Evolutionary conservation across 768 basidiomycete genomes (phyloP).

Genomic region (Termitomyces titanicus): DNA sequence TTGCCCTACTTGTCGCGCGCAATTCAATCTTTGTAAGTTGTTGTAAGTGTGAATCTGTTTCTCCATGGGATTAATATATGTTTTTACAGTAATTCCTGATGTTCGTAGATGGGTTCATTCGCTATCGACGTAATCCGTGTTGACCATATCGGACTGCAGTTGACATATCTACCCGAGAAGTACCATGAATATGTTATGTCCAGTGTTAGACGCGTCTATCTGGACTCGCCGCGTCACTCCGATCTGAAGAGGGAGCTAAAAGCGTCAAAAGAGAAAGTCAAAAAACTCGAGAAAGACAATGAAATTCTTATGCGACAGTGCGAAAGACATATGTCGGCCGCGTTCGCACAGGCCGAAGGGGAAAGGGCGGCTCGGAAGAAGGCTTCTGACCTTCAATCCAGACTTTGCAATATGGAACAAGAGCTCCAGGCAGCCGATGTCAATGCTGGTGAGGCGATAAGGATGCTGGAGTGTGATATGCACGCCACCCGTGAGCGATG

Average conservation of each 20-base stretch:
- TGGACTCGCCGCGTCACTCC: conserved; percentile 28
- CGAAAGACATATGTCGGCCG: conserved; percentile 34
- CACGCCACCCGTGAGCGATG: neutral
- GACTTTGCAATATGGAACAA: neutral
- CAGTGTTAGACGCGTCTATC: conserved; percentile 46
- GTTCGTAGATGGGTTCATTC: conserved; percentile 9
- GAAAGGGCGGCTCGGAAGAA: conserved; percentile 24
- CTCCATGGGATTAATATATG: neutral
- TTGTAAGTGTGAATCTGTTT: neutral
- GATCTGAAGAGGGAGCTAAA: conserved; percentile 30
- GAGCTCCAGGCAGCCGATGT: neutral
- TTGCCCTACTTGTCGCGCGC: conserved; percentile 57
- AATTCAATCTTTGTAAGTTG: conserved; percentile 50
- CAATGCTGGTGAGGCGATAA: neutral
- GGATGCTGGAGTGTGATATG: neutral
- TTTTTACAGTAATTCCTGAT: conserved; percentile 38
- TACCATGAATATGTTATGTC: conserved; percentile 46
- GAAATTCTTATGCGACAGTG: conserved; percentile 40
- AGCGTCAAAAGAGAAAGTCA: conserved; percentile 34
- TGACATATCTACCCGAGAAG: conserved; percentile 41
- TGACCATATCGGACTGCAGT: conserved; percentile 1
- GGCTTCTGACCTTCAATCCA: conserved; percentile 10
- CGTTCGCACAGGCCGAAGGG: conserved; percentile 23
- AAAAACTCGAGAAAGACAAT: conserved; percentile 35
- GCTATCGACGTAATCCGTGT: neutral